Evolutionary conservation across 805 yeast species (phyloP).

Genomic region (Spathaspora boniae): DNA sequence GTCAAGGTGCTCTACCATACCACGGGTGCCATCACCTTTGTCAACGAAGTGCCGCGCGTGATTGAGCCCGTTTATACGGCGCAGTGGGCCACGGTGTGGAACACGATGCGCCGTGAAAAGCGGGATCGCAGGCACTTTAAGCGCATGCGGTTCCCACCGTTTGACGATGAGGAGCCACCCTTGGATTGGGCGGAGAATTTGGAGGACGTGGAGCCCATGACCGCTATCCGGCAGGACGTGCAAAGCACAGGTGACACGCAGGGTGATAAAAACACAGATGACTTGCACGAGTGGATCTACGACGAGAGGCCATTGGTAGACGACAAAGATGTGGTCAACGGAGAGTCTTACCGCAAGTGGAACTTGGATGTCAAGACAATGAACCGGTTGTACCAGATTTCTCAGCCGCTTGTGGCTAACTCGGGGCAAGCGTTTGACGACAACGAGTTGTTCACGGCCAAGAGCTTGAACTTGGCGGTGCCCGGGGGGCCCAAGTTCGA

Average conservation of each 20-base stretch:
- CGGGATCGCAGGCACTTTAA: conserved; percentile 86
- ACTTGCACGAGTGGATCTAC: conserved; percentile 73
- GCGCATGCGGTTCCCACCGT: conserved; percentile 91
- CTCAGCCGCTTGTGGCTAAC: conserved; percentile 69
- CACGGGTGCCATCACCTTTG: conserved; percentile 94
- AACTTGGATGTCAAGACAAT: conserved; percentile 55
- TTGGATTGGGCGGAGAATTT: conserved; percentile 77
- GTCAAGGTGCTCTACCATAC: conserved; percentile 87
- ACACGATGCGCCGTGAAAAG: conserved; percentile 90
- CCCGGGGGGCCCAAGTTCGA: conserved; percentile 98
- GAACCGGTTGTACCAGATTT: conserved; percentile 61
- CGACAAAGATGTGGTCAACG: conserved; percentile 54
- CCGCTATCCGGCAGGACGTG: conserved; percentile 68
- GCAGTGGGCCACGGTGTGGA: conserved; percentile 95
- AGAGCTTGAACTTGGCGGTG: conserved; percentile 78
- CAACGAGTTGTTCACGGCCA: conserved; percentile 82
- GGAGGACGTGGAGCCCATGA: conserved; percentile 67
- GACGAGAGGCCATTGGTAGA: conserved; percentile 73
- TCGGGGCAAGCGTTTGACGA: conserved; percentile 71
- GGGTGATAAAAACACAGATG: no score
- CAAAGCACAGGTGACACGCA: conserved; percentile 62
- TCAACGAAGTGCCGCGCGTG: conserved; percentile 87
- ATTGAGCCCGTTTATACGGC: conserved; percentile 88
- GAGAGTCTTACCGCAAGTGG: conserved; percentile 78
- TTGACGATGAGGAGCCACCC: conserved; percentile 97